Evolutionary conservation across 208 protist genomes (phyloP), one percentile per base, ranked within the genome.

Genomic region (Acanthamoeba culbertsoni): DNA sequence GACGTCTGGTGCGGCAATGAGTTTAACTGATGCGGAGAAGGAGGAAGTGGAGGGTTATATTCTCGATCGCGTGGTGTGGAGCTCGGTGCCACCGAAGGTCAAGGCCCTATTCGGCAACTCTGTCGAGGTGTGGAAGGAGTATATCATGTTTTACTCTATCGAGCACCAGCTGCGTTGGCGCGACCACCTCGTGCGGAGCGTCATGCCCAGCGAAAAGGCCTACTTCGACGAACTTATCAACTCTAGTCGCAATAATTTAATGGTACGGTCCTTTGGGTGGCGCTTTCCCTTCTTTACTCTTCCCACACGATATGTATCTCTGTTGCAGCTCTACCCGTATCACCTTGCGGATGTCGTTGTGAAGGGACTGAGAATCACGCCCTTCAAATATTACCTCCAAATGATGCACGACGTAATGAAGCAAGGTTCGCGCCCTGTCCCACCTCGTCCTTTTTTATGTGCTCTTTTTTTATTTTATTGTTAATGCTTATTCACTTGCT

Each of bases 371-470:
- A 68, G 91, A 59, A 51, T 97, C 5, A 97, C 94, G 31, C 96
- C 97, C 28, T 98, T 98, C 91, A 68, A 93, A 55, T 98, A 97
- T 79, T 98, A 98, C 93, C 53, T 93, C 28, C 43, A 97, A n/a
- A 98, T 98, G 94, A 92, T 98, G 93, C 46, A 65, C 37, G 95
- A 98, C 43, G 88, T 97, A n/a, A 96, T 97, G 96, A 90, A 62
- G 42, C 79, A 93, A 92, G 95, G 95, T 86, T 59, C n/a, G n/a
- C n/a, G n/a, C n/a, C 14, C 62, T 53, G 1, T 18, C 8, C 31
- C 84, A 8, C 63, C 31, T 14, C 33, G 8, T 62, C 18, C 23
- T 94, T 51, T 35, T 53, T 33, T 57, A 1, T 26, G 1, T 0
- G 0, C 20, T 2, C 43, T 89, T 3, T 12, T 75, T n/a, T 28